phyloP scores from a whole-genome alignment of 73 alveolate genomes.

The Paramecium tetraurelia region DNA sequence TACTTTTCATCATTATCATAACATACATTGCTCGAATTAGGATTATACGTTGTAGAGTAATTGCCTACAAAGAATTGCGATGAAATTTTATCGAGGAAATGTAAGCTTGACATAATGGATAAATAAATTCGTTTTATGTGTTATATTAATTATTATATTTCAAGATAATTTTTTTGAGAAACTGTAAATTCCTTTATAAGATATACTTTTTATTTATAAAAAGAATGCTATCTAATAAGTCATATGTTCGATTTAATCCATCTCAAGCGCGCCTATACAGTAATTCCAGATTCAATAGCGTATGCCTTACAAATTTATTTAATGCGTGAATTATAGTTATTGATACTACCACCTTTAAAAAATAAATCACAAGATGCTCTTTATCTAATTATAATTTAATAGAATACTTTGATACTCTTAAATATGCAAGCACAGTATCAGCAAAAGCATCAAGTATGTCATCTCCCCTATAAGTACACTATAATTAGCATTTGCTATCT shows the following conservation, averaged over 20 bases:
- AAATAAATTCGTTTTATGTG: too few species aligned
- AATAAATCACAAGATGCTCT: background rate
- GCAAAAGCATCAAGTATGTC: background rate
- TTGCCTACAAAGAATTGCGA: too few species aligned
- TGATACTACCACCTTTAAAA: background rate
- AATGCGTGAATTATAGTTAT: background rate
- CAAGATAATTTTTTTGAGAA: too few species aligned
- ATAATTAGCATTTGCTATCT: background rate
- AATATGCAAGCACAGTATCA: background rate
- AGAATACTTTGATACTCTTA: background rate
- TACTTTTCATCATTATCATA: too few species aligned
- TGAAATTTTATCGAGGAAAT: too few species aligned
- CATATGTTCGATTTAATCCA: background rate
- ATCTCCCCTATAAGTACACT: background rate
- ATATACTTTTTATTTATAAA: too few species aligned
- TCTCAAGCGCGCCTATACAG: background rate
- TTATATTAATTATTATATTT: too few species aligned
- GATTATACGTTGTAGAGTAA: too few species aligned
- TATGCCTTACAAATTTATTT: background rate
- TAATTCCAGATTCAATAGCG: background rate
- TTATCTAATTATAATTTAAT: background rate
- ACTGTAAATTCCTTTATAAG: too few species aligned
- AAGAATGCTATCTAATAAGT: too few species aligned
- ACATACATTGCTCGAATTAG: too few species aligned
- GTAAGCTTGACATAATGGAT: too few species aligned